Evolutionary conservation across 176 grass and related monocot species (phyloP).

Genomic region (Chloris gayana): DNA sequence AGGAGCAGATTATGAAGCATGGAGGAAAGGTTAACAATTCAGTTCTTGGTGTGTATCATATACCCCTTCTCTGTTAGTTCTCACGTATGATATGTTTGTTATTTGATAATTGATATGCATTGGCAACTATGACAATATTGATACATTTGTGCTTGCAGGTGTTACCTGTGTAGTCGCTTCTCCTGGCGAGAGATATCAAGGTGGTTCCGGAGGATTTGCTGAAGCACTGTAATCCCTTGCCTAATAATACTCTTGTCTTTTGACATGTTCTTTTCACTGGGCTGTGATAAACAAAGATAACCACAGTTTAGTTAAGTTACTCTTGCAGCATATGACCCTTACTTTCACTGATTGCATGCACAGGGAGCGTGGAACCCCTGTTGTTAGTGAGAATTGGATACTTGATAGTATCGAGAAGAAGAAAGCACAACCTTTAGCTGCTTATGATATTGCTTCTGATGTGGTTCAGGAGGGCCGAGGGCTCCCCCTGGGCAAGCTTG

Average conservation of each 20-base stretch:
- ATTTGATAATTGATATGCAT: conserved; percentile 1
- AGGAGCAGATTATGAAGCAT: conserved; percentile 77
- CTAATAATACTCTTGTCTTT: not conserved
- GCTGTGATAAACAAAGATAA: not conserved
- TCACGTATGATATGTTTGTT: conserved; percentile 16
- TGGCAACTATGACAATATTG: not conserved
- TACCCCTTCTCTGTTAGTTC: not conserved
- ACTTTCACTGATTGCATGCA: conserved; percentile 7
- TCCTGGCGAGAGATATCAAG: conserved; percentile 58
- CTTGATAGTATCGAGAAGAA: conserved; percentile 78
- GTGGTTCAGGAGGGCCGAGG: conserved; percentile 62
- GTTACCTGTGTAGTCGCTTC: conserved; percentile 72
- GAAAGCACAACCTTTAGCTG: conserved; percentile 59
- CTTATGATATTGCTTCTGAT: conserved; percentile 82
- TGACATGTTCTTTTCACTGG: not conserved
- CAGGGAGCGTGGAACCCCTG: conserved; percentile 72
- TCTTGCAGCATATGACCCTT: not conserved
- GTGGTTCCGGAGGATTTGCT: conserved; percentile 67
- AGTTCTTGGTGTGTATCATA: conserved; percentile 53
- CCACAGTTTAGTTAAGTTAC: not conserved
- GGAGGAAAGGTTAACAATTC: conserved; percentile 70
- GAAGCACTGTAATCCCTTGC: conserved; percentile 72
- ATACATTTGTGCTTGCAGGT: conserved; percentile 38
- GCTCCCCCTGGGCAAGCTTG: conserved; percentile 60
- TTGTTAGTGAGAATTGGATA: conserved; percentile 89